phyloP scores from a whole-genome alignment of 2,329 filamentous ascomycete genomes.

The Pestalotiopsis sp. region DNA sequence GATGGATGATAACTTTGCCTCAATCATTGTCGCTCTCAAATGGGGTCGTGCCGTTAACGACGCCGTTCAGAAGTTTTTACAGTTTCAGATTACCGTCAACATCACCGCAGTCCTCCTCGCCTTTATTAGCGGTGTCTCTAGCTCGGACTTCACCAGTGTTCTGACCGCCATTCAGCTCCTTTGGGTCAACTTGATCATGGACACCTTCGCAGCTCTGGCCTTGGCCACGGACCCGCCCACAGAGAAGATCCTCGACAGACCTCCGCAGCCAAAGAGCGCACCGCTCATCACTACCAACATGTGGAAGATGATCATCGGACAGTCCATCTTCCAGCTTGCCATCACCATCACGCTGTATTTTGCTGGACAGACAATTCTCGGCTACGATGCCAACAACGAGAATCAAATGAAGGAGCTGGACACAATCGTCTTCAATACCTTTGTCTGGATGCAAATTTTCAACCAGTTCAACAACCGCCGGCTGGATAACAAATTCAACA shows the following conservation, averaged over 20 bases:
- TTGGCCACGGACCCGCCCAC: slow-evolving; percentile 66
- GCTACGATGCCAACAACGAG: slow-evolving; percentile 43
- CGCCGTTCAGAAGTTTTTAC: slow-evolving; percentile 68
- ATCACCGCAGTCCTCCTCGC: slow-evolving; percentile 68
- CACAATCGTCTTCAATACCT: slow-evolving; percentile 69
- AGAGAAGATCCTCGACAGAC: slow-evolving; percentile 56
- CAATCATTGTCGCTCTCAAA: slow-evolving; percentile 67
- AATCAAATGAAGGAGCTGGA: slow-evolving; percentile 47
- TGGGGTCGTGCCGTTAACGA: slow-evolving; percentile 73
- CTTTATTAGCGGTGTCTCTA: slow-evolving; percentile 64
- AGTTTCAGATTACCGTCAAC: slow-evolving; percentile 72
- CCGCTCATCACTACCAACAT: slow-evolving; percentile 71
- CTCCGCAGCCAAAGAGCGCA: slow-evolving; percentile 62
- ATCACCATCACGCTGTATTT: slow-evolving; percentile 64
- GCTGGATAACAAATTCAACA: slow-evolving; percentile 63
- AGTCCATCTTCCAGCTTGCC: slow-evolving; percentile 61
- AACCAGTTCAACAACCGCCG: slow-evolving; percentile 69
- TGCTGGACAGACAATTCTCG: slow-evolving; percentile 56
- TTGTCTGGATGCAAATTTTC: slow-evolving; percentile 75
- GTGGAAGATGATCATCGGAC: slow-evolving; percentile 69
- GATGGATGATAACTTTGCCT: slow-evolving; percentile 67
- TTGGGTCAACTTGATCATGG: slow-evolving; percentile 73
- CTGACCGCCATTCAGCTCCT: slow-evolving; percentile 68
- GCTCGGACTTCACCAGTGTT: slow-evolving; percentile 55
- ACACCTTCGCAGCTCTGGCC: slow-evolving; percentile 67